phyloP scores from a whole-genome alignment of 192 early-diverging fungal species.

The Mortierella claussenii region DNA sequence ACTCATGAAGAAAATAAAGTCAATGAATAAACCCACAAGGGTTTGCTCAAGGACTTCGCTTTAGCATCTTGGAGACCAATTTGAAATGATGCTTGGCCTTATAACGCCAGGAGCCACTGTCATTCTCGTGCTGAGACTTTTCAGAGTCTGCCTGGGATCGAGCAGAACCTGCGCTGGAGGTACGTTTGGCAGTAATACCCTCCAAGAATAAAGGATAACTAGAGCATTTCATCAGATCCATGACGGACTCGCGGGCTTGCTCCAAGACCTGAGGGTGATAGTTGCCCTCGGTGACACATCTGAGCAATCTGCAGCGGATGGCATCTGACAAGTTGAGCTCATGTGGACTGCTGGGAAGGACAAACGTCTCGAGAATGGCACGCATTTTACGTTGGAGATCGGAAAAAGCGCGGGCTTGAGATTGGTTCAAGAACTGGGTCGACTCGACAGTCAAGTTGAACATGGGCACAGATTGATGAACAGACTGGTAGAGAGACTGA shows the following conservation, averaged over 20 bases:
- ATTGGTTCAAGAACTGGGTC: constrained; percentile 26
- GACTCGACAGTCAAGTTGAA: constrained; percentile 30
- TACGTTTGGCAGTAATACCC: constrained; percentile 38
- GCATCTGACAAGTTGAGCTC: constrained; percentile 51
- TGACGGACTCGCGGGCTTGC: constrained; percentile 47
- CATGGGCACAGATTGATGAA: constrained; percentile 31
- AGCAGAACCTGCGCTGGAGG: constrained; percentile 30
- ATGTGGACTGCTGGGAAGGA: constrained; percentile 51
- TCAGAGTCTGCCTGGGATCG: constrained; percentile 35
- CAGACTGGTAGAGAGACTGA: constrained; percentile 39
- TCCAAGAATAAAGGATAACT: constrained; percentile 51
- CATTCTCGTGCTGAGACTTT: constrained; percentile 18
- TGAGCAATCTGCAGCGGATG: constrained; percentile 33
- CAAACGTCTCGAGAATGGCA: constrained; percentile 51
- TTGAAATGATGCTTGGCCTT: constrained; percentile 52
- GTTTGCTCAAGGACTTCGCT: constrained; percentile 30
- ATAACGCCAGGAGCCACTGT: constrained; percentile 27
- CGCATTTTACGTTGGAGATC: constrained; percentile 51
- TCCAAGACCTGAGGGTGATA: constrained; percentile 40
- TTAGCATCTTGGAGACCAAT: constrained; percentile 48
- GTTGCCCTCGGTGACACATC: constrained; percentile 38
- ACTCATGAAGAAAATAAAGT: neutral
- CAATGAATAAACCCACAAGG: neutral
- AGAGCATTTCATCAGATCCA: constrained; percentile 53
- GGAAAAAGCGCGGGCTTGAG: constrained; percentile 30